Percentiles rank a stretch among this genome's conserved stretches.
Evolutionary conservation across 257 asterid species (phyloP).

Genomic region (Solanum bukasovii): DNA sequence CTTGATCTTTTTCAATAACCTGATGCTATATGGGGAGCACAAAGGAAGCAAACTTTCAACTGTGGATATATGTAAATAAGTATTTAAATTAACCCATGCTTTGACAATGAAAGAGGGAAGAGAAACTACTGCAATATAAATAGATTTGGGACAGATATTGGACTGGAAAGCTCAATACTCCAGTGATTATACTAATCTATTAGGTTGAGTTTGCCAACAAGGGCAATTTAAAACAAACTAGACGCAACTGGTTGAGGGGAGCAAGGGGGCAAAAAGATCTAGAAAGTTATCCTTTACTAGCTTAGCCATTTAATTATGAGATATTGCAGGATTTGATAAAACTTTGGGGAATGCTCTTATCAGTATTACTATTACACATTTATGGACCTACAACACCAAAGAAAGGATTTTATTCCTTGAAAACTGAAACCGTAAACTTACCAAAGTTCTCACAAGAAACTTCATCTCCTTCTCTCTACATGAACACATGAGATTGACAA

Average conservation of each 20-base stretch:
- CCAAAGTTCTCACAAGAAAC: constrained; percentile 86
- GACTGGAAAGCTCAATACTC: not conserved
- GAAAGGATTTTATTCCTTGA: not conserved
- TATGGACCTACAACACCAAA: not conserved
- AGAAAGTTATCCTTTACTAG: not conserved
- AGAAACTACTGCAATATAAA: not conserved
- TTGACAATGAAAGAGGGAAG: not conserved
- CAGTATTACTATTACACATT: not conserved
- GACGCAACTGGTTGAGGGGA: not conserved
- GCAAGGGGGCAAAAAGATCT: not conserved
- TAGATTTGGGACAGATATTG: not conserved
- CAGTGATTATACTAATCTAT: not conserved
- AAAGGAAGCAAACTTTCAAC: not conserved
- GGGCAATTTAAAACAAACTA: not conserved
- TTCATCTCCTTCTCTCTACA: constrained; percentile 93
- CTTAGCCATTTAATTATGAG: not conserved
- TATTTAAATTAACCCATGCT: not conserved
- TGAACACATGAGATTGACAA: constrained; percentile 79
- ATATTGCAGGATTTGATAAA: not conserved
- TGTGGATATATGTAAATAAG: not conserved
- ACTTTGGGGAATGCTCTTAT: not conserved
- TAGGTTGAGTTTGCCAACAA: not conserved
- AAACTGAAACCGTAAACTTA: constrained; percentile 13
- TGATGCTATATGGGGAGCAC: not conserved
- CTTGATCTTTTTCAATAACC: not conserved